Conservation (phyloP, 371 early-diverging fungal genomes). For the Parasitella parasitica region DNA sequence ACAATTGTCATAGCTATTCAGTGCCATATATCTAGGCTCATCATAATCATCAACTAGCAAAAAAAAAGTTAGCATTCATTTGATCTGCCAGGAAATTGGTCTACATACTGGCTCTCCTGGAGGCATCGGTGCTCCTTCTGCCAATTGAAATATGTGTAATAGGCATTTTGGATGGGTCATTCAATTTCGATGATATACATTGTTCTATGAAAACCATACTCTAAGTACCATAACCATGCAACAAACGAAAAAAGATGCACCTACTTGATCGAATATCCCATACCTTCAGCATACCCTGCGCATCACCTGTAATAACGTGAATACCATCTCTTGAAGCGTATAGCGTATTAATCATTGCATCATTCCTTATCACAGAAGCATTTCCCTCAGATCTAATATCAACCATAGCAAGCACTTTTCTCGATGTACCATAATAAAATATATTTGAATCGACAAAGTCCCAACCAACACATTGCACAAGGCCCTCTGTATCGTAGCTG, state of each 20-base stretch:
- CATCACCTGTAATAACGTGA: slow-evolving; percentile 80
- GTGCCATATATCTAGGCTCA: slow-evolving; percentile 79
- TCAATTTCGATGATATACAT: slow-evolving; percentile 58
- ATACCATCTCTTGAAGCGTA: slow-evolving; percentile 72
- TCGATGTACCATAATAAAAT: slow-evolving; percentile 78
- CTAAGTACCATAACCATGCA: background rate
- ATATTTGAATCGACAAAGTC: slow-evolving; percentile 75
- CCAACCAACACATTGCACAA: slow-evolving; percentile 85
- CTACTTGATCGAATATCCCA: slow-evolving; percentile 83
- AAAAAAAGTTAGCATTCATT: background rate
- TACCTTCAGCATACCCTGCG: slow-evolving; percentile 72
- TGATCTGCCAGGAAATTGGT: background rate
- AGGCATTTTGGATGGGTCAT: slow-evolving; percentile 71
- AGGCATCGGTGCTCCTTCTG: slow-evolving; percentile 48
- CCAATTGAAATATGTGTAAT: slow-evolving; percentile 78
- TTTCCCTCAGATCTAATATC: slow-evolving; percentile 60
- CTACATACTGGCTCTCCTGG: slow-evolving; percentile 45
- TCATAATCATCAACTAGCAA: slow-evolving; percentile 62
- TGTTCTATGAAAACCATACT: slow-evolving; percentile 29
- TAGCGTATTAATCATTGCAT: slow-evolving; percentile 83
- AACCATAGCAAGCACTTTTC: slow-evolving; percentile 70
- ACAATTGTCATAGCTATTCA: slow-evolving; percentile 90
- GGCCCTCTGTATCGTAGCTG: slow-evolving; percentile 76
- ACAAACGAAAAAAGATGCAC: too few relatives aligned
- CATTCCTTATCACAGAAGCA: slow-evolving; percentile 57